Conservation (phyloP, 2,329 filamentous ascomycete species). For the Hymenoscyphus infarciens region DNA sequence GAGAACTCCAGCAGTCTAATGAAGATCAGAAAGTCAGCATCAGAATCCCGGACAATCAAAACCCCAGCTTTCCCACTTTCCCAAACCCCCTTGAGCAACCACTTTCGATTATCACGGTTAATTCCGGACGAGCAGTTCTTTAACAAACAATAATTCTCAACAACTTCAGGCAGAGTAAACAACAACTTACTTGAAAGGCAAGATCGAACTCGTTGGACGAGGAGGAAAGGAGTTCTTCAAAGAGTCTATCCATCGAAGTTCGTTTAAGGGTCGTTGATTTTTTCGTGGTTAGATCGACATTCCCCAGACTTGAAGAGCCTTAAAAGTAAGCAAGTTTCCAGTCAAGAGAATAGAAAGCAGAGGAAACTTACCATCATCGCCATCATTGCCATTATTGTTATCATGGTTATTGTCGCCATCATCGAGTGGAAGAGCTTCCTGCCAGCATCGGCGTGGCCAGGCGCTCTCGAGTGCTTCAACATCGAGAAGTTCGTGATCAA, state of each 20-base stretch:
- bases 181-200: neutral
- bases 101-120: too few relatives aligned
- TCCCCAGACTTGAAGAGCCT: neutral
- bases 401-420: too few relatives aligned
- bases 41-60: too few relatives aligned
- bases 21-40: neutral
- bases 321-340: neutral
- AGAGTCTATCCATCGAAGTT: neutral
- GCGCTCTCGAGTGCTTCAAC: neutral
- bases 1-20: neutral
- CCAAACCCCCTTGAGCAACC: too few relatives aligned
- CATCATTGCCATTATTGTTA: neutral
- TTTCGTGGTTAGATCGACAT: neutral
- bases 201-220: neutral
- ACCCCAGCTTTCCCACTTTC: too few relatives aligned
- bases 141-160: too few relatives aligned
- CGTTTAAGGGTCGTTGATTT: neutral
- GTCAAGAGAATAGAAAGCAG: neutral
- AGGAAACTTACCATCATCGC: neutral
- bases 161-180: neutral
- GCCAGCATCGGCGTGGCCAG: neutral
- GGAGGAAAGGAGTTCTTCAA: neutral
- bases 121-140: too few relatives aligned
- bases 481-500: neutral
- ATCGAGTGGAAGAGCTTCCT: neutral